A percentile compares a stretch with the other conserved stretches of the same genome.
Conservation (phyloP, 495 filamentous ascomycete genomes). For the Annulohypoxylon bovei region DNA sequence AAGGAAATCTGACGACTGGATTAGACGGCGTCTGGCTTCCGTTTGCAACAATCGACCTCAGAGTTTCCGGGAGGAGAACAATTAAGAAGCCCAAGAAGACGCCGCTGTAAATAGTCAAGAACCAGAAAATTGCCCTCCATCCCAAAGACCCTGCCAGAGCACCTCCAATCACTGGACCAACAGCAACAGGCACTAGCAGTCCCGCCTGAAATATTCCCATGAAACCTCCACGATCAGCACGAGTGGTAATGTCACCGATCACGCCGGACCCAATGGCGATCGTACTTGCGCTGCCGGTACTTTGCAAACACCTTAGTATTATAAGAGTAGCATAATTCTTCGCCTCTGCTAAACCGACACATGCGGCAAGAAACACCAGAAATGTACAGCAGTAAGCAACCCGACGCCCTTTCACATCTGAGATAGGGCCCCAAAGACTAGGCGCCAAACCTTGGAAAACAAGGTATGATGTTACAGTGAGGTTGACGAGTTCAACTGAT, state of each 20-base stretch:
- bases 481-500: constrained; percentile 57
- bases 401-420: constrained; percentile 61
- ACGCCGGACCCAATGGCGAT: constrained; percentile 67
- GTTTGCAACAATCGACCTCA: constrained; percentile 63
- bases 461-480: constrained; percentile 64
- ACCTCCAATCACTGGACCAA: constrained; percentile 67
- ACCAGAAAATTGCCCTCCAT: constrained; percentile 69
- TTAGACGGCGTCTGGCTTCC: constrained; percentile 50
- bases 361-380: constrained; percentile 58
- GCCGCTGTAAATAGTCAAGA: constrained; percentile 60
- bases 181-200: constrained; percentile 56
- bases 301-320: constrained; percentile 61
- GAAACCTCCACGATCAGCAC: constrained; percentile 62
- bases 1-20: constrained; percentile 47
- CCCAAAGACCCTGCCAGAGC: constrained; percentile 60
- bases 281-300: constrained; percentile 61
- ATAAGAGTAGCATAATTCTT: constrained; percentile 59
- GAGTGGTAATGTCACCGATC: constrained; percentile 64
- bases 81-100: constrained; percentile 55
- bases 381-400: constrained; percentile 59
- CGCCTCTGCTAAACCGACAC: constrained; percentile 59
- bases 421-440: constrained; percentile 61
- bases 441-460: constrained; percentile 63
- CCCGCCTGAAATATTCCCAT: constrained; percentile 66
- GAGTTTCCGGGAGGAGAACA: constrained; percentile 63